These are phyloP conservation scores for Tephrocybe sp. DNA, from an alignment of 768 basidiomycete genomes.

Conservation along the genomic window DNA sequence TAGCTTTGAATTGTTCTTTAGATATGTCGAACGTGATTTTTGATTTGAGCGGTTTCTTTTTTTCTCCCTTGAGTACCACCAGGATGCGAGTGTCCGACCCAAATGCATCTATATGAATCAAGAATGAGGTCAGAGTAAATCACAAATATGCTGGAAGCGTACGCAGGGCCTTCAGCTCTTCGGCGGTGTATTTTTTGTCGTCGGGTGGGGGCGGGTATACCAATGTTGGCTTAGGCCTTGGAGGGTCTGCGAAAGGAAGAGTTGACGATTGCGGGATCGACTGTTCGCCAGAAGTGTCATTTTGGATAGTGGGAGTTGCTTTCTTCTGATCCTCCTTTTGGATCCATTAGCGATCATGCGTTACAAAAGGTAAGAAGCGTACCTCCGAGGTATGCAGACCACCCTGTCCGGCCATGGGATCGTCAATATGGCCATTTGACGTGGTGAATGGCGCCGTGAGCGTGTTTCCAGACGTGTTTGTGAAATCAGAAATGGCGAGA, in stretches of 20 bases:
- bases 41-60: slow-evolving; percentile 8
- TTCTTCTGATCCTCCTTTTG: not conserved
- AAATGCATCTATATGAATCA: slow-evolving; percentile 15
- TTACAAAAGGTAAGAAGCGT: not conserved
- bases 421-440: not conserved
- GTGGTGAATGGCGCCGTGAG: not conserved
- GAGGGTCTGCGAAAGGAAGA: not conserved
- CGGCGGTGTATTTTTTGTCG: not conserved
- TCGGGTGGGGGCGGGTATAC: not conserved
- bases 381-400: not conserved
- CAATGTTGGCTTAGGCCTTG: not conserved
- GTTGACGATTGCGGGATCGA: not conserved
- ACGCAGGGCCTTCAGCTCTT: slow-evolving; percentile 4
- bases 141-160: slow-evolving; percentile 1
- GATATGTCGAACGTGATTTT: slow-evolving; percentile 22
- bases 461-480: not conserved
- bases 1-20: slow-evolving; percentile 22
- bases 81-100: slow-evolving; percentile 17
- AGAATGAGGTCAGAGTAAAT: slow-evolving; percentile 5
- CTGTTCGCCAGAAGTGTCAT: not conserved
- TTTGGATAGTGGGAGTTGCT: not conserved
- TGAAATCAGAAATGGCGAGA: not conserved
- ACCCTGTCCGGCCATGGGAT: not conserved
- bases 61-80: slow-evolving; percentile 13
- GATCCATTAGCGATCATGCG: not conserved